Evolutionary conservation across 768 basidiomycete genomes (phyloP).

Genomic region (Rhizopogon vinicolor): DNA sequence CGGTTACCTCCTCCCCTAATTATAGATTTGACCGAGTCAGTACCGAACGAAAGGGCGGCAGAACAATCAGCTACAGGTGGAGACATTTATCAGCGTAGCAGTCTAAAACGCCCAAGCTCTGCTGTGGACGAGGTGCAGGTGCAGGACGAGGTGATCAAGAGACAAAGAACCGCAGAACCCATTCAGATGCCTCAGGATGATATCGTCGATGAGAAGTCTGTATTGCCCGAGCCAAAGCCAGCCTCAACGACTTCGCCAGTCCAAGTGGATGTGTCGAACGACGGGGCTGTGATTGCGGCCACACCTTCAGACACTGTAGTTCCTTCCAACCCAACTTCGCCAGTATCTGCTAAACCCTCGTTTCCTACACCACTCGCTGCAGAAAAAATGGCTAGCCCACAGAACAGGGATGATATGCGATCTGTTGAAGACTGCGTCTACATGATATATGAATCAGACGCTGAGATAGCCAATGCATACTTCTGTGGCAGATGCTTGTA

Average conservation of each 20-base stretch:
- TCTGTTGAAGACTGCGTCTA: conserved; percentile 41
- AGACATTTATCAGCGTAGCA: background rate
- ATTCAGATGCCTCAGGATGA: background rate
- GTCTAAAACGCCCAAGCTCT: conserved; percentile 5
- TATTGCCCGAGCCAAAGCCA: background rate
- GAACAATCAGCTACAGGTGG: background rate
- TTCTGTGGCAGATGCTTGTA: conserved; percentile 52
- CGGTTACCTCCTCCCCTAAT: background rate
- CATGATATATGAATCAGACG: conserved; percentile 29
- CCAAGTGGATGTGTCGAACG: background rate
- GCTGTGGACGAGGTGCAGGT: background rate
- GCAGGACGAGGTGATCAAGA: background rate
- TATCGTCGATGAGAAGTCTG: background rate
- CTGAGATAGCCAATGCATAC: conserved; percentile 21
- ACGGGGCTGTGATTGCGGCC: background rate
- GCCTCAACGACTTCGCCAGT: background rate
- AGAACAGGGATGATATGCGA: conserved; percentile 20
- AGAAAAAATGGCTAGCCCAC: background rate
- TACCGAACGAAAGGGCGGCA: background rate
- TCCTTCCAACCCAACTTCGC: background rate
- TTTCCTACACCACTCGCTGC: background rate
- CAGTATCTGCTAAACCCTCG: background rate
- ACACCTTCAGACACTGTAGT: background rate
- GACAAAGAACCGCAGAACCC: background rate
- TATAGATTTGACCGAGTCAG: background rate